Percentiles rank a stretch among this genome's conserved stretches.
Evolutionary conservation across 805 yeast species (phyloP).

Genomic region (Kluyveromyces wickerhamii): DNA sequence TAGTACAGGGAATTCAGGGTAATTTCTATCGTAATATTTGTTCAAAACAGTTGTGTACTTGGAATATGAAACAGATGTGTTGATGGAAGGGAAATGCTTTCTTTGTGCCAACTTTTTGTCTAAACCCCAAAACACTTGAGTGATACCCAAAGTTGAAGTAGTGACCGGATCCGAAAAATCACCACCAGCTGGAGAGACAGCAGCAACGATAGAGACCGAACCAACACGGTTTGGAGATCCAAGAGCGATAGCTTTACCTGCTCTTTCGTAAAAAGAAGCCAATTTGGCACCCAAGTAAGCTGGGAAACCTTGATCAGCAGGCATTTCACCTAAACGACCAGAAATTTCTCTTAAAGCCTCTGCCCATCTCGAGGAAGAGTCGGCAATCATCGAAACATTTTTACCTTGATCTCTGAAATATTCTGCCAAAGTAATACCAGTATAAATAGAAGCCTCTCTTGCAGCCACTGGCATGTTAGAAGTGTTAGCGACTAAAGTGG

Average conservation of each 20-base stretch:
- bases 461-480: constrained; percentile 99
- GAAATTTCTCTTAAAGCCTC: constrained; percentile 99
- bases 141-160: constrained; percentile 95
- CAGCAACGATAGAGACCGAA: constrained; percentile 98
- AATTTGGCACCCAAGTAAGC: constrained; percentile 98
- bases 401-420: constrained; percentile 99
- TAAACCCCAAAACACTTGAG: constrained; percentile 99
- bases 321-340: constrained; percentile 99
- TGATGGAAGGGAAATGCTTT: constrained; percentile 98
- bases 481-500: constrained; percentile 96
- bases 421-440: constrained; percentile 98
- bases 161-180: constrained; percentile 99
- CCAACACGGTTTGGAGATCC: constrained; percentile 97
- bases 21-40: constrained; percentile 76
- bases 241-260: constrained; percentile 90
- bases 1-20: constrained; percentile 83
- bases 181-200: constrained; percentile 99
- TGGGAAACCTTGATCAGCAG: constrained; percentile 99
- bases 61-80: constrained; percentile 93
- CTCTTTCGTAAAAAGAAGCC: constrained; percentile 99
- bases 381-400: constrained; percentile 98
- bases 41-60: constrained; percentile 85
- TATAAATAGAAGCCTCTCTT: constrained; percentile 98
- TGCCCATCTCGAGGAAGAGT: constrained; percentile 99
- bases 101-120: constrained; percentile 99